Evolutionary conservation across 192 early-diverging fungal genomes (phyloP).

Genomic region (Coemansia sp.): DNA sequence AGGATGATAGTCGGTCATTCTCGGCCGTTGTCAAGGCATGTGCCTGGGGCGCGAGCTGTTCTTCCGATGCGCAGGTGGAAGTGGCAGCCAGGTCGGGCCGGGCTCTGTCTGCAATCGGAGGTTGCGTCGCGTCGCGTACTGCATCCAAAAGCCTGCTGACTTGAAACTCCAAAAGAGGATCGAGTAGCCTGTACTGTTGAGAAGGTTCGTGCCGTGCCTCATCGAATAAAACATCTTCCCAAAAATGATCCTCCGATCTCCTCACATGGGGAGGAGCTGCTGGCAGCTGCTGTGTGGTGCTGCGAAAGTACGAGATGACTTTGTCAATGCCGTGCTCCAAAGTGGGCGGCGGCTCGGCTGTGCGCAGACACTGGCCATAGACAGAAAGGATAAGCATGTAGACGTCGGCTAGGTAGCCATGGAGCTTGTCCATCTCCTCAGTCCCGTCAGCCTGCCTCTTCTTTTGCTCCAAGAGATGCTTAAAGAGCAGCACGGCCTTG

Average conservation of each 20-base stretch:
- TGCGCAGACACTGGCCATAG: constrained; percentile 26
- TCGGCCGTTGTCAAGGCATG: background rate
- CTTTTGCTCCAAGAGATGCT: constrained; percentile 29
- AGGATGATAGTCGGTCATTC: background rate
- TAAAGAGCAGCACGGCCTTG: constrained; percentile 24
- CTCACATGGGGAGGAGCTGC: background rate
- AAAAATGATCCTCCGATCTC: constrained; percentile 22
- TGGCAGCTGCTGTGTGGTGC: background rate
- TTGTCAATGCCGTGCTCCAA: background rate
- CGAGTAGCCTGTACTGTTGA: constrained; percentile 53
- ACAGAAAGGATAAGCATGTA: constrained; percentile 27
- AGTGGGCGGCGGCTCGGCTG: constrained; percentile 3
- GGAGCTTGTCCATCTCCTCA: constrained; percentile 12
- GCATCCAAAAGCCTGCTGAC: constrained; percentile 45
- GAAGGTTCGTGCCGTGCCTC: constrained; percentile 37
- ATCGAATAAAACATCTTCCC: constrained; percentile 43
- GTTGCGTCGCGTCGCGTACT: constrained; percentile 25
- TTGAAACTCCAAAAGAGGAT: constrained; percentile 47
- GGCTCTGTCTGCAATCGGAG: constrained; percentile 8
- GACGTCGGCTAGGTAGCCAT: constrained; percentile 33
- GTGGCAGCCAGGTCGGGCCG: background rate
- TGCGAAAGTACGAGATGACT: background rate
- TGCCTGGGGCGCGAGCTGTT: background rate
- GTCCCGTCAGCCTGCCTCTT: constrained; percentile 24
- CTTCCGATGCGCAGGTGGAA: background rate